Evolutionary conservation across 1,284 basidiomycete genomes (phyloP), one percentile per base, ranked within the genome.

Genomic region (Xerocomus minutiporus): DNA sequence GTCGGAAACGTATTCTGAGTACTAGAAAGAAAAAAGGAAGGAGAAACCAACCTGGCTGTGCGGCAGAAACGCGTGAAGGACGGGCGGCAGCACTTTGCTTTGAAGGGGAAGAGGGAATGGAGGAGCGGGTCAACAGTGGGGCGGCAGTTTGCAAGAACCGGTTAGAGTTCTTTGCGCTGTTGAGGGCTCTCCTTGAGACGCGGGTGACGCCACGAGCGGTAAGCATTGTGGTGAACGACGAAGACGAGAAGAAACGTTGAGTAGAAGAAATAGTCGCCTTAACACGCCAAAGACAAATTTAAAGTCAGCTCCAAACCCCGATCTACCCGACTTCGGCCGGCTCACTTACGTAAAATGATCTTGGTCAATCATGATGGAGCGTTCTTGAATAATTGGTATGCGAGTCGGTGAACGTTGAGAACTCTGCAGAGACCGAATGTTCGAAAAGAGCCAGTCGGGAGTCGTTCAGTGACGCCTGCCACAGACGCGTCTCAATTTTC

Each of bases 201-300:
- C 88, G 88, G 71, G 86, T 79, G 70, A 86, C 81, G 75, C 87
- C 86, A 73, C 88, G 86, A 65, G 86, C 78, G 73, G 84, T 86
- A 77, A 90, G 79, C 88, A 91, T 90, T 70, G 71, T 88, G 71
- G 73, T 73, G 69, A 59, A 63, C 68, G 69, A 69, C 63, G 60
- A 68, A 60, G 63, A 61, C 59, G 55, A 61, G 52, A 50, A 15
- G 39, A 47, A 57, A 54, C 39, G 51, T 7, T 35, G 46, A 57
- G 53, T 54, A 51, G 55, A 71, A 68, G 69, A 68, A 71, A 68
- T 70, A 69, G 61, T 46, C 55, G 48, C 39, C 17, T 36, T 52
- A 36, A 53, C 57, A 41, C 61, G 64, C 51, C 47, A 52, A 56
- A n/a, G 4, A 20, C 8, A 42, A 53, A 31, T 66, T 67, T 40